Base-by-base conservation (phyloP, 192 early-diverging fungal genomes). In the Chytriomyces confervae region DNA sequence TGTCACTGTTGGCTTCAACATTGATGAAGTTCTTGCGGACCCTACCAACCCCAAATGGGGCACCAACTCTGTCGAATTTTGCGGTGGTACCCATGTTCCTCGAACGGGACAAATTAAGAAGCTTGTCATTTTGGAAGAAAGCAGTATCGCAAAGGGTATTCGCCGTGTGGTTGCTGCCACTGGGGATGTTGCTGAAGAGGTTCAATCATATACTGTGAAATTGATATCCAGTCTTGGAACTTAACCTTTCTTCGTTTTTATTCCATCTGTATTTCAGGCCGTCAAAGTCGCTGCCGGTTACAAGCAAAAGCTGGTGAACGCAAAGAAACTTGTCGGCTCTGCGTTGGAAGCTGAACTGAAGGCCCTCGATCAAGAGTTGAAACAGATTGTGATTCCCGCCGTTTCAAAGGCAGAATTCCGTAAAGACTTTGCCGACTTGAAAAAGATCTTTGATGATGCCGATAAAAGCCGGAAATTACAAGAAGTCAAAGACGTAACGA, bases 41-140 rank as follows among this genome's bases (percentile, higher is more conserved):
- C 92, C 93, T 6, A 80, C 87, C 27, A 94, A 96, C 77, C 85
- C 86, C 45, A 88, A 91, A 69, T 99, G 97, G 97, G 80, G 81
- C 16, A 86, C 86, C 60, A 91, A 91, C 70, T 95, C 94, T 50
- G 91, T 99, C 69, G 97, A 99, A 86, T 95, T 99, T 84, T 99
- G 97, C 81, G 97, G 97, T 77, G 97, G 97, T 77, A 98, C 97
- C 10, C 97, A 99, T 76, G 96, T 98, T 36, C 85, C 87, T 27
- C 88, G 90, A 83, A 99, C 97, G 1, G 88, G 91, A 7, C 95
- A 97, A 61, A 95, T 99, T 72, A 96, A 95, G 85, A 80, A 86
- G 45, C 91, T 97, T 82, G 88, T 88, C 45, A 89, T 98, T 69
- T 81, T 95, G 60, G 97, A 99, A 87, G 97, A 98, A 81, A 75